A percentile compares a stretch with the other conserved stretches of the same genome.
Evolutionary conservation across 2,329 filamentous ascomycete genomes (phyloP).

Genomic region (Fragosphaeria purpurea): DNA sequence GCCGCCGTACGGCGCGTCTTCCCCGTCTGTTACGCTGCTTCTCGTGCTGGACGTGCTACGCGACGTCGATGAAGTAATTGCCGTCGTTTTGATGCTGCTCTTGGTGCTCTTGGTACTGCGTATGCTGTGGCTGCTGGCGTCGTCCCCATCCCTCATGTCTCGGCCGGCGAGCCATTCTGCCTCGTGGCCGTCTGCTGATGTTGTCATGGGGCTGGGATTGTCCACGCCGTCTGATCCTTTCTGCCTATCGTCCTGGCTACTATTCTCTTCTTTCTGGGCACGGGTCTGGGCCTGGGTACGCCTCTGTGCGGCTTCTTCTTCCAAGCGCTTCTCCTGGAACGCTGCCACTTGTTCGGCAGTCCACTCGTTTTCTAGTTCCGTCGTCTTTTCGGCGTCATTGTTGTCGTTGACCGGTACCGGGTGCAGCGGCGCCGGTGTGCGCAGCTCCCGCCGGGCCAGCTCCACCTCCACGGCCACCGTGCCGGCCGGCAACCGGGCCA

Average conservation of each 20-base stretch:
- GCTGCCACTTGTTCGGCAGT: constrained; percentile 4
- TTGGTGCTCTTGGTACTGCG: neutral
- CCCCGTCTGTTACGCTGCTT: neutral
- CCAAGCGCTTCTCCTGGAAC: neutral
- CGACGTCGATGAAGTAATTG: no score
- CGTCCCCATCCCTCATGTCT: neutral
- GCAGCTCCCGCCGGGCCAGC: constrained; percentile 39
- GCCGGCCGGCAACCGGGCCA: constrained; percentile 26
- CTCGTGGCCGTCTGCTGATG: neutral
- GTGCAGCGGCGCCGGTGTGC: constrained; percentile 3
- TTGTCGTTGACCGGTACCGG: neutral
- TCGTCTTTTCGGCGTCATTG: neutral
- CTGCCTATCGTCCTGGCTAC: no score
- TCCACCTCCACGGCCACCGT: constrained; percentile 46
- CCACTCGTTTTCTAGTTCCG: neutral
- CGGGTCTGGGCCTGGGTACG: no score
- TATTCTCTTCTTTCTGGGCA: no score
- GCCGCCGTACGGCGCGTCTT: neutral
- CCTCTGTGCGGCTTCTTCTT: neutral
- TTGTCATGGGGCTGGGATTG: neutral
- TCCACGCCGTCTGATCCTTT: neutral
- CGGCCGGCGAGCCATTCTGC: no score
- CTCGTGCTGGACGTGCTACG: neutral
- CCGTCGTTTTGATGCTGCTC: neutral
- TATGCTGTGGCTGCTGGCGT: neutral